Evolutionary conservation across 2,329 filamentous ascomycete species (phyloP), one percentile per base, ranked within the genome.

Genomic region (Nothopassalora personata): DNA sequence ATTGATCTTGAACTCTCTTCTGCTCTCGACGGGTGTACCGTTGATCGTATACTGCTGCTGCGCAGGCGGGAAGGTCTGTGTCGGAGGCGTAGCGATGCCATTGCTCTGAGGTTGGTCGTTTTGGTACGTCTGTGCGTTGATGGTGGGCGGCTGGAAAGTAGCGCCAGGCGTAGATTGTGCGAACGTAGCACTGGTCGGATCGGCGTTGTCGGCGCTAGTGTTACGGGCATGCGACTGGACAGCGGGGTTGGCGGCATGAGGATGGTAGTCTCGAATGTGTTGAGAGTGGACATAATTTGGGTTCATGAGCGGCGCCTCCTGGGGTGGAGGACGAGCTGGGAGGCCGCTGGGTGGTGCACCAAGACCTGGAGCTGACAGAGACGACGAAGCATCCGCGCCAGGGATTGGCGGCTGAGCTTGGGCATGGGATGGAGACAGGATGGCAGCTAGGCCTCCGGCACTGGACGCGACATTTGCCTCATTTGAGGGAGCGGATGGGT

Each of bases 201-300:
- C 68, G 19, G 57, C 61, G 57, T 66, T 67, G 50, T 64, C 66
- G 68, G 70, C 56, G 60, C 68, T 60, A 48, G 61, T 62, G 28
- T 59, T 56, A 60, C 65, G 61, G 36, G 46, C 50, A 30, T 66
- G 64, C 60, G 71, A 72, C 61, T 58, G 51, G 53, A 72, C 69
- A 55, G 71, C 67, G 52, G 70, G 62, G 52, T 75, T 72, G 53
- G 75, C 72, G 54, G 72, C 77, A 66, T 80, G 77, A 19, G 78
- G 78, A 65, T 81, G 79, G 64, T 78, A 80, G 43, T 77, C 77
- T 63, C 78, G 74, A 58, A 80, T 79, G 66, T 80, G 77, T 67
- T 78, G 75, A 59, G 74, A 75, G 52, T 77, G 76, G 43, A 73
- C 72, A 69, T 79, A 80, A 62, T 79, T 79, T 47, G 76, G 72